Evolutionary conservation across 768 basidiomycete species (phyloP), one percentile per base, ranked within the genome.

Genomic region (Lactarius deliciosus): DNA sequence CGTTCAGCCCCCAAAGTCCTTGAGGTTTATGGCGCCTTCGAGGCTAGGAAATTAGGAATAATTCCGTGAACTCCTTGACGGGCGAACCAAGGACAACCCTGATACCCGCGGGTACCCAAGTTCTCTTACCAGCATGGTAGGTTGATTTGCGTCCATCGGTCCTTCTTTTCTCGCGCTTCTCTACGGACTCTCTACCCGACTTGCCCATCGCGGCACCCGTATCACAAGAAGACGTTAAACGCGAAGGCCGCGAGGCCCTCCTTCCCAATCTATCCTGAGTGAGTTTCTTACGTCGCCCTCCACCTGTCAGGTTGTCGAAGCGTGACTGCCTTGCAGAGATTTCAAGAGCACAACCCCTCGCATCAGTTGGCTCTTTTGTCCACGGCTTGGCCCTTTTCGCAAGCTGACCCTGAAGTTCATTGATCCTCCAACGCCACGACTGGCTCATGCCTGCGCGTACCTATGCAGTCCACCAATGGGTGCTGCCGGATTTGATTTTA

Each of bases 381-480:
- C 10, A 64, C 72, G 75, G 61, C 59, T 75, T 66, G 65, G 74
- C 67, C 30, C 59, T 53, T 72, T 69, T 70, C 77, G 65, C 71
- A 38, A 56, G 28, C 40, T 68, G 15, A 38, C 47, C 4, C 6
- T 68, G 22, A 28, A 20, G 22, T 32, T 20, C 11, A 30, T 61
- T n/a, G 5, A 58, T 3, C 58, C 59, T 3, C 58, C 64, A 2
- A 58, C 60, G 0, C 20, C 64, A 20, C 59, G 43, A 68, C 10
- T 59, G 20, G 22, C 56, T 68, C n/a, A 10, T 58, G 2, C 60
- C 0, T 28, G 68, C 58, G 7, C 68, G 64, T 32, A 43, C 34
- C 8, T 61, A 61, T 34, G 20, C 15, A 1, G 36, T 69, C 36
- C 50, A 66, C 7, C 30, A 63, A 5, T 69, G 65, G 56, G 30